A percentile compares a stretch with the other conserved stretches of the same genome.
phyloP scores from a whole-genome alignment of 352 stramenopile genomes.

The Globisporangium mamillatum region DNA sequence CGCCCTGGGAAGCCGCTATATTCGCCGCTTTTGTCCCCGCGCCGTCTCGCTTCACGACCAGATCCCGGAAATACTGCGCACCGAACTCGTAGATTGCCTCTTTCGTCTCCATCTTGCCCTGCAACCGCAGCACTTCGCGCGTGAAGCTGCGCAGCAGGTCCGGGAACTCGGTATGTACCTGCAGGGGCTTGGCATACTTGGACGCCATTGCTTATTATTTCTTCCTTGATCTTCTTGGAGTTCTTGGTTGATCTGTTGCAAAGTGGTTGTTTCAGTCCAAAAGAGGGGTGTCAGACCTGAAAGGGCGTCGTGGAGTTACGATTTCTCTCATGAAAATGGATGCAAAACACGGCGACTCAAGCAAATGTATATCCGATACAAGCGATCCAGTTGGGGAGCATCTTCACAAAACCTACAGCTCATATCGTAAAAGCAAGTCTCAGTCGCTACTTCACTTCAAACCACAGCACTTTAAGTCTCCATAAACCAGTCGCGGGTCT shows the following conservation, averaged over 20 bases:
- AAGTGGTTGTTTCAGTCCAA: not conserved
- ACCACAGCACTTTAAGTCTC: slow-evolving; percentile 12
- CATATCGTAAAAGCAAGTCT: too few species aligned
- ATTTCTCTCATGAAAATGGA: not conserved
- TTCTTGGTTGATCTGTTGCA: not conserved
- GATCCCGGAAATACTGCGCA: slow-evolving; percentile 65
- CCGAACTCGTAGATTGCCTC: slow-evolving; percentile 80
- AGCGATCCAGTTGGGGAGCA: too few species aligned
- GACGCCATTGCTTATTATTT: slow-evolving; percentile 50
- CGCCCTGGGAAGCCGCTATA: not conserved
- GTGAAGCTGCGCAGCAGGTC: slow-evolving; percentile 74
- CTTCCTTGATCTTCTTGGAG: not conserved
- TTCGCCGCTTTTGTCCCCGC: slow-evolving; percentile 10
- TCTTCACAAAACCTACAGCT: too few species aligned
- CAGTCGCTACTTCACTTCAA: not conserved
- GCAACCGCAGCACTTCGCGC: slow-evolving; percentile 78
- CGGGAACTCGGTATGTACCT: slow-evolving; percentile 69
- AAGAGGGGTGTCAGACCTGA: not conserved
- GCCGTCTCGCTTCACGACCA: slow-evolving; percentile 41
- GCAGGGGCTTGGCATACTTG: slow-evolving; percentile 81
- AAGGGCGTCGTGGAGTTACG: not conserved
- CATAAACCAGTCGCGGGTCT: slow-evolving; percentile 82
- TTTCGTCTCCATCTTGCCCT: slow-evolving; percentile 77
- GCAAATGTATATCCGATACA: too few species aligned
- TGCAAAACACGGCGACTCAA: not conserved